These are phyloP conservation scores for Candida andamanensis DNA, from an alignment of 805 yeast species.

Conservation along the genomic window DNA sequence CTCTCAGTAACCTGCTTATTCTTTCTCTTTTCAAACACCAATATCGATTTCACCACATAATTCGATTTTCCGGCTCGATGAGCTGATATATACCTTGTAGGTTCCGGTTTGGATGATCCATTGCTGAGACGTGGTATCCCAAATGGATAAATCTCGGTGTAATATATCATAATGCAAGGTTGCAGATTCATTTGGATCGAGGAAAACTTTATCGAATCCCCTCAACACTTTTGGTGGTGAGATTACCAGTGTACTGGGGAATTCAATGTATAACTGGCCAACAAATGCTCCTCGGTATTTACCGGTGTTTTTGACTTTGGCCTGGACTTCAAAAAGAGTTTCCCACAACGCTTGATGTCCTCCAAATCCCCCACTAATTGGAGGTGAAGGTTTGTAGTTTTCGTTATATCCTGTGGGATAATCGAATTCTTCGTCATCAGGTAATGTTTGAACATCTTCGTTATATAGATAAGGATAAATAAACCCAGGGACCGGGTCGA, in stretches of 20 bases:
- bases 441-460: conserved; percentile 27
- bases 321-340: conserved; percentile 40
- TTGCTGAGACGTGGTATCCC: conserved; percentile 52
- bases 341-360: conserved; percentile 62
- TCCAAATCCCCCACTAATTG: conserved; percentile 49
- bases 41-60: conserved; percentile 43
- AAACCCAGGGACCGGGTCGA: conserved; percentile 49
- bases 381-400: conserved; percentile 27
- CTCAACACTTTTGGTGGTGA: conserved; percentile 51
- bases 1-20: too few relatives aligned
- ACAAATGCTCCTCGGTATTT: conserved; percentile 42
- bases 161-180: conserved; percentile 39
- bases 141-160: conserved; percentile 50
- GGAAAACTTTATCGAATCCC: conserved; percentile 52
- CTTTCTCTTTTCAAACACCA: conserved; percentile 13
- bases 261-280: conserved; percentile 50
- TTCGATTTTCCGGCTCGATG: conserved; percentile 44
- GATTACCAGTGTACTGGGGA: conserved; percentile 42
- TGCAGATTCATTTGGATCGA: conserved; percentile 36
- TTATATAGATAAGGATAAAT: conserved; percentile 51
- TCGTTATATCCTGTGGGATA: conserved; percentile 37
- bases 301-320: conserved; percentile 46
- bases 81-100: conserved; percentile 47
- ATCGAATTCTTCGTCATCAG: conserved; percentile 32
- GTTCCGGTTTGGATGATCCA: conserved; percentile 57